Evolutionary conservation across 2,329 filamentous ascomycete genomes (phyloP).

Genomic region (Apiospora sp.): DNA sequence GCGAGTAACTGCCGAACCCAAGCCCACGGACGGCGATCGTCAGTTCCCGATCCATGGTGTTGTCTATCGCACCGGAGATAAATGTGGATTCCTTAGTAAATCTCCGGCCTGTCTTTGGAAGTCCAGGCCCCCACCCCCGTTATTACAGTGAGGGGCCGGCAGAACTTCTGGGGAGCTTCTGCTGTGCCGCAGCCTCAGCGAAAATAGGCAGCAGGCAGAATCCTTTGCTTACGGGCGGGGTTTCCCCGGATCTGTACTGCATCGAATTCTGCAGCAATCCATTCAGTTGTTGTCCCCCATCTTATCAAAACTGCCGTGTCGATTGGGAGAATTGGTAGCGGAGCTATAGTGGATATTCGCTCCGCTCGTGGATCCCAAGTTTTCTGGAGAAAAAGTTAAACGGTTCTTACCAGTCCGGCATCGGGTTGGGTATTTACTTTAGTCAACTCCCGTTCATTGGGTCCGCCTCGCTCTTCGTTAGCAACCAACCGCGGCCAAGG

Average conservation of each 20-base stretch:
- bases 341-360: not conserved
- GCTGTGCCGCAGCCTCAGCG: not conserved
- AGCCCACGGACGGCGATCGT: not conserved
- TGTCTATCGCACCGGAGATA: not conserved
- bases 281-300: not conserved
- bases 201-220: not conserved
- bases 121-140: not conserved
- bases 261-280: too few relatives aligned
- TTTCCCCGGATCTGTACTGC: not conserved
- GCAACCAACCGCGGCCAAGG: not conserved
- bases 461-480: not conserved
- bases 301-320: not conserved
- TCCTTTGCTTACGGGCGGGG: too few relatives aligned
- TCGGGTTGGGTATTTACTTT: not conserved
- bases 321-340: not conserved
- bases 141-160: not conserved
- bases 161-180: not conserved
- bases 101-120: not conserved
- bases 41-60: not conserved
- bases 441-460: not conserved
- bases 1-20: not conserved
- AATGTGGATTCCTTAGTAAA: not conserved
- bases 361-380: not conserved
- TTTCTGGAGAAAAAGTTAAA: not conserved
- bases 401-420: not conserved